Evolutionary conservation across 805 yeast species (phyloP).

Genomic region (Starmerella scarabaei): DNA sequence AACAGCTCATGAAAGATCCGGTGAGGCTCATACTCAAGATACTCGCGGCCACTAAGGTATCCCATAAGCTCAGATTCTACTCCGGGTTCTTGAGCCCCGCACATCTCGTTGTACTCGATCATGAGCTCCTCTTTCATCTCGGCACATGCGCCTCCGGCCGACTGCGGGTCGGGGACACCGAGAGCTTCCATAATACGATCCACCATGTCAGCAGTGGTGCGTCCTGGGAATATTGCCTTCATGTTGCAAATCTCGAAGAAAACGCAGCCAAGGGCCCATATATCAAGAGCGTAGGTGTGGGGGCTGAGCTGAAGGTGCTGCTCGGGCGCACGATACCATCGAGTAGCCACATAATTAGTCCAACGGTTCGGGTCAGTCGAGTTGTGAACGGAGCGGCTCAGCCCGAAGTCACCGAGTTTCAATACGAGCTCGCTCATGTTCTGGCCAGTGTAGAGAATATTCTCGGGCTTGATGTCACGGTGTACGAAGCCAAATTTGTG

Average conservation of each 20-base stretch:
- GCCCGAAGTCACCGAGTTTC: conserved; percentile 90
- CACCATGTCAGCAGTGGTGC: conserved; percentile 65
- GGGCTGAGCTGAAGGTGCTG: conserved; percentile 37
- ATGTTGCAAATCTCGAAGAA: conserved; percentile 64
- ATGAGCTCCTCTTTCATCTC: conserved; percentile 24
- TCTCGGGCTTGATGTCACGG: conserved; percentile 90
- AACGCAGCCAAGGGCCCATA: conserved; percentile 85
- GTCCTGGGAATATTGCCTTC: conserved; percentile 74
- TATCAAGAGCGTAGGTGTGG: conserved; percentile 71
- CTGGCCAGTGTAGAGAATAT: conserved; percentile 58
- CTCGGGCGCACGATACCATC: conserved; percentile 97
- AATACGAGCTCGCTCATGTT: conserved; percentile 38
- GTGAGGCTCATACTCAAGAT: conserved; percentile 19
- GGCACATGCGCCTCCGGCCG: conserved; percentile 15
- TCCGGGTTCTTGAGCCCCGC: no score
- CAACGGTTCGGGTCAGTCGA: conserved; percentile 35
- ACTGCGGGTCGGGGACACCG: conserved; percentile 51
- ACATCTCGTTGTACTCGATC: not conserved
- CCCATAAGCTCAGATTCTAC: not conserved
- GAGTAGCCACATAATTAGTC: conserved; percentile 83
- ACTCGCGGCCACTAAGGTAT: not conserved
- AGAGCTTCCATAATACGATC: conserved; percentile 51
- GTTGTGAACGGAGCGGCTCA: conserved; percentile 49
- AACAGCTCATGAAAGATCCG: conserved; percentile 9
- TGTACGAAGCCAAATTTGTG: conserved; percentile 61